Conservation (phyloP, 257 asterid species). For the Linaria vulgaris region DNA sequence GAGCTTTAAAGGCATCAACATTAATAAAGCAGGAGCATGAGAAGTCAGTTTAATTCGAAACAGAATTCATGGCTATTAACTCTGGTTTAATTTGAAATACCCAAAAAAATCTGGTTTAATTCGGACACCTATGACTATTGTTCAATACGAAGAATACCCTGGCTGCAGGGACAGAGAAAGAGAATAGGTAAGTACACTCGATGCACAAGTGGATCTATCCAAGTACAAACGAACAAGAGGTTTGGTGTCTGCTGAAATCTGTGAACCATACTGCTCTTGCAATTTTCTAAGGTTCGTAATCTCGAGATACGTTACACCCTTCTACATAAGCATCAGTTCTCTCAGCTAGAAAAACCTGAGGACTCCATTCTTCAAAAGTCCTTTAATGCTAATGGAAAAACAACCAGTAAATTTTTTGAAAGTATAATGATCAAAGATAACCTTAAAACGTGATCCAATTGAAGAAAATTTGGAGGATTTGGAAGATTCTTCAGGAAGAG, state of each 20-base stretch:
- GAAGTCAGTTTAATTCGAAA: background rate
- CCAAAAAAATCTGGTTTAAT: too few species aligned
- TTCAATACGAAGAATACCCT: background rate
- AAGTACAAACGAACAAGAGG: background rate
- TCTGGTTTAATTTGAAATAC: too few species aligned
- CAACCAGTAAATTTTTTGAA: background rate
- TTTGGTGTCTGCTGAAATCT: background rate
- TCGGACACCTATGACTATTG: too few species aligned
- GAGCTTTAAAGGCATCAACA: background rate
- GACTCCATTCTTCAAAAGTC: background rate
- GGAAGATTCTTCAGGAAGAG: constrained; percentile 87
- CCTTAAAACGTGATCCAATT: constrained; percentile 98
- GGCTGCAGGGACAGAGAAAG: background rate
- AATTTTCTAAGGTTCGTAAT: background rate
- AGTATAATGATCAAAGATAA: constrained; percentile 28
- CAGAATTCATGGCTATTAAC: background rate
- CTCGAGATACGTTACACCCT: background rate
- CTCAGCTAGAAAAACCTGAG: too few species aligned
- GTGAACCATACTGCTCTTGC: background rate
- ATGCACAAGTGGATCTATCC: background rate
- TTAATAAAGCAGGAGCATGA: constrained; percentile 12
- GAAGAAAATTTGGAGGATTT: constrained; percentile 98
- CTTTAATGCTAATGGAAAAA: constrained; percentile 11
- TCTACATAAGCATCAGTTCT: too few species aligned
- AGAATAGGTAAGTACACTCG: background rate